These are phyloP conservation scores for Zygotorulaspora chibaensis DNA, from an alignment of 805 yeast genomes.

Conservation along the genomic window DNA sequence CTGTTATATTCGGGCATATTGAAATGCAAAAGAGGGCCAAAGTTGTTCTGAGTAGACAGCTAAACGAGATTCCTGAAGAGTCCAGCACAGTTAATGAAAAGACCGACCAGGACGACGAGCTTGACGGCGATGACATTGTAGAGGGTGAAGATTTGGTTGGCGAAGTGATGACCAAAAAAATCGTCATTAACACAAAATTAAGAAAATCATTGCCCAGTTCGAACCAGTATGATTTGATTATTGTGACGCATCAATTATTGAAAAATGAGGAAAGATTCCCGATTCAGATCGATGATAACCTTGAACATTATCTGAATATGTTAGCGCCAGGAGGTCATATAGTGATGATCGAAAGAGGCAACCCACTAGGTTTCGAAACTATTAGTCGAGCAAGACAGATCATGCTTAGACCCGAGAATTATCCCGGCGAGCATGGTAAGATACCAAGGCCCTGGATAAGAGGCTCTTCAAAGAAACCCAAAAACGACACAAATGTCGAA, in stretches of 20 bases:
- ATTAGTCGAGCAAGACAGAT: constrained; percentile 88
- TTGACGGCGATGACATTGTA: constrained; percentile 21
- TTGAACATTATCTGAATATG: constrained; percentile 54
- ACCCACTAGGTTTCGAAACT: constrained; percentile 81
- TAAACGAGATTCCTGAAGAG: constrained; percentile 41
- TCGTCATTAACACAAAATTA: constrained; percentile 53
- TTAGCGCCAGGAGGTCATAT: constrained; percentile 77
- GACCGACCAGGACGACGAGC: constrained; percentile 20
- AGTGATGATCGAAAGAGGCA: constrained; percentile 82
- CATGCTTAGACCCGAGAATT: constrained; percentile 79
- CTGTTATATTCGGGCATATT: constrained; percentile 62
- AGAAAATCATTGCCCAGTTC: constrained; percentile 47
- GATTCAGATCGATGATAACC: constrained; percentile 62
- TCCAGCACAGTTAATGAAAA: constrained; percentile 6
- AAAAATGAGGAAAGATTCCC: constrained; percentile 60
- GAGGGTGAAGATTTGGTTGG: constrained; percentile 41
- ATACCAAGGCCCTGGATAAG: constrained; percentile 65
- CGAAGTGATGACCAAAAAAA: constrained; percentile 51
- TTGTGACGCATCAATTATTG: constrained; percentile 75
- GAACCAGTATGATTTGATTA: constrained; percentile 70
- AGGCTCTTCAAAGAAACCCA: constrained; percentile 39
- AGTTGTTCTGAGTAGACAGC: constrained; percentile 65
- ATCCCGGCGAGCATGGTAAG: constrained; percentile 51
- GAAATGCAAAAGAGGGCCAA: constrained; percentile 82
- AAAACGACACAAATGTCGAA: constrained; percentile 4